Evolutionary conservation across 1,284 basidiomycete genomes (phyloP).

Genomic region (Tilletia indica): DNA sequence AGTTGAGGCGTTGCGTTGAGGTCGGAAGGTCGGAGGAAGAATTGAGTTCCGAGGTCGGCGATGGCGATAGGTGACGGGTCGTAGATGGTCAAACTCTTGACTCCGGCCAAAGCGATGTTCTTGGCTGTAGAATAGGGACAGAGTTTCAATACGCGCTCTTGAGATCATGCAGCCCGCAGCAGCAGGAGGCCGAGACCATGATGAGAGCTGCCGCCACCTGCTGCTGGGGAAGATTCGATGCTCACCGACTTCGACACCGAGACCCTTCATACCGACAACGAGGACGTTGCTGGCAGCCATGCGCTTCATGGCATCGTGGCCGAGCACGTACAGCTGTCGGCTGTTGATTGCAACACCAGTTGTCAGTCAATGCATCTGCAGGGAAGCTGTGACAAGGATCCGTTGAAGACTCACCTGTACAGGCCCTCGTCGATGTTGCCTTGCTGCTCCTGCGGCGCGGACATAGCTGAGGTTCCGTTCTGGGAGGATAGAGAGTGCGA

Average conservation of each 20-base stretch:
- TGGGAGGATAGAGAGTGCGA: too few relatives aligned
- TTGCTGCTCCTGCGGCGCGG: not conserved
- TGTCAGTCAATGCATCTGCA: too few relatives aligned
- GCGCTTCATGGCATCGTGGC: conserved; percentile 82
- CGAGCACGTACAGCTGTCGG: conserved; percentile 55
- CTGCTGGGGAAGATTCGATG: not conserved
- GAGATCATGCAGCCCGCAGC: too few relatives aligned
- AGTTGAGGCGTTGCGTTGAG: conserved; percentile 65
- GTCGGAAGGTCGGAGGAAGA: conserved; percentile 87
- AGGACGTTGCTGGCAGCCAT: conserved; percentile 97
- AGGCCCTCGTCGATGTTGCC: conserved; percentile 28
- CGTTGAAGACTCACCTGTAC: conserved; percentile 20
- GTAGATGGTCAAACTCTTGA: conserved; percentile 94
- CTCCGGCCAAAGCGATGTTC: conserved; percentile 90
- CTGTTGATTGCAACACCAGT: conserved; percentile 12
- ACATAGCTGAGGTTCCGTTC: too few relatives aligned
- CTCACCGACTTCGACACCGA: conserved; percentile 81
- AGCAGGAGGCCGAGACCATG: too few relatives aligned
- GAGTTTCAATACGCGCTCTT: too few relatives aligned
- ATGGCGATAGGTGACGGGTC: conserved; percentile 85
- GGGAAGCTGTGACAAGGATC: too few relatives aligned
- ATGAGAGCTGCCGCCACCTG: not conserved
- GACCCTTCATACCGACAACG: conserved; percentile 85
- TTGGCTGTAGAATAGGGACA: conserved; percentile 69
- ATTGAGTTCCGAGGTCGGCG: conserved; percentile 89